phyloP scores from a whole-genome alignment of 164 flowering plant species.

The Saururus chinensis region DNA sequence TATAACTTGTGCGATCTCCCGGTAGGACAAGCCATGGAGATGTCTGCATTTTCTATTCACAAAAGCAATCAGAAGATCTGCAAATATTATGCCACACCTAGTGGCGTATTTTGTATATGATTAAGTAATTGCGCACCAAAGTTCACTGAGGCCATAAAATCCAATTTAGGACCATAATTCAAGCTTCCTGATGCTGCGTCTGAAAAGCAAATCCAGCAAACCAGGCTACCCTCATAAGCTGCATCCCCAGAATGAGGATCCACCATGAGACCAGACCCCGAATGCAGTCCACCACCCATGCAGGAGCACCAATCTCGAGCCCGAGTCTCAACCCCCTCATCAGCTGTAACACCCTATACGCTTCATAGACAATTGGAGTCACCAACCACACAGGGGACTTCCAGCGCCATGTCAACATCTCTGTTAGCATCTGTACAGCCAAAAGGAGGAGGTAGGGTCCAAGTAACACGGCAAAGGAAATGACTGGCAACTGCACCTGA shows the following conservation, averaged over 20 bases:
- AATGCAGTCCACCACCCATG: constrained; percentile 58
- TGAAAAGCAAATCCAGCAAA: constrained; percentile 65
- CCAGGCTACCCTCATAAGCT: constrained; percentile 98
- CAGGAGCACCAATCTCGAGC: constrained; percentile 60
- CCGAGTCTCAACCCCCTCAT: constrained; percentile 84
- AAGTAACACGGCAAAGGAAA: constrained; percentile 49
- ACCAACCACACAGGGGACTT: constrained; percentile 87
- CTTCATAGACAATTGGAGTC: constrained; percentile 80
- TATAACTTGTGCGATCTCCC: background rate
- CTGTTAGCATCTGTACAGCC: constrained; percentile 69
- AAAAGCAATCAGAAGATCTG: too few relatives aligned
- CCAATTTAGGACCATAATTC: background rate
- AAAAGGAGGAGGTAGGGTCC: constrained; percentile 83
- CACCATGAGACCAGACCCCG: constrained; percentile 86
- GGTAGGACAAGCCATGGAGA: background rate
- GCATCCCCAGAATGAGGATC: constrained; percentile 81
- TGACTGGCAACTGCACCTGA: constrained; percentile 49
- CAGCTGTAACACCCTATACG: constrained; percentile 74
- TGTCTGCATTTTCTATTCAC: background rate
- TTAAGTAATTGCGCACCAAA: background rate
- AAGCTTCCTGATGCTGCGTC: constrained; percentile 9
- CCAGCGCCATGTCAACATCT: constrained; percentile 91
- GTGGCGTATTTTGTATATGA: background rate
- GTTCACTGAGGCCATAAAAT: background rate
- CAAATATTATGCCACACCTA: background rate